phyloP scores from a whole-genome alignment of 2,329 filamentous ascomycete species.

The Rasamsonia emersonii region DNA sequence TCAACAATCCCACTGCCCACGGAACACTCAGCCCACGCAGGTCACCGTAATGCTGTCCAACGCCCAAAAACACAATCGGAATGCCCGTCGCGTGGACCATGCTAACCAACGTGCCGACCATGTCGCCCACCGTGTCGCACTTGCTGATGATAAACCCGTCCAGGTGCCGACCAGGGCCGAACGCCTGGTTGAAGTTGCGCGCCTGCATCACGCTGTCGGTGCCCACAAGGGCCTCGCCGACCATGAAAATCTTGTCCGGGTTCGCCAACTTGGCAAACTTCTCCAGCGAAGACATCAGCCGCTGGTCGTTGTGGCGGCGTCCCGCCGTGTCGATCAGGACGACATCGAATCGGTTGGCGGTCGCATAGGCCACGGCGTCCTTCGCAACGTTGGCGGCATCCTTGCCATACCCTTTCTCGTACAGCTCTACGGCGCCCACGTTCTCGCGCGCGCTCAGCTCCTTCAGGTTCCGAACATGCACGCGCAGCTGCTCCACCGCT shows the following conservation, averaged over 20 bases:
- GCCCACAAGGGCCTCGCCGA: conserved; percentile 83
- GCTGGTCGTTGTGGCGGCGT: conserved; percentile 86
- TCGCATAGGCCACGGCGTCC: conserved; percentile 77
- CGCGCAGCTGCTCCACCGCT: conserved; percentile 91
- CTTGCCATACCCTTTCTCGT: conserved; percentile 96
- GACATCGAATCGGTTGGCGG: conserved; percentile 72
- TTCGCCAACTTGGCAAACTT: conserved; percentile 96
- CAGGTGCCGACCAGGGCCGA: conserved; percentile 68
- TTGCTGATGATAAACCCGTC: conserved; percentile 99
- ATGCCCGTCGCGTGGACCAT: conserved; percentile 97
- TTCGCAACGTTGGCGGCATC: conserved; percentile 93
- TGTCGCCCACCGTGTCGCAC: conserved; percentile 98
- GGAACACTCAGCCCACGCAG: conserved; percentile 56
- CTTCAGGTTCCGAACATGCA: conserved; percentile 87
- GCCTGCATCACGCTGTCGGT: conserved; percentile 94
- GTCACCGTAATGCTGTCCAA: conserved; percentile 60
- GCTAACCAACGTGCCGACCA: conserved; percentile 91
- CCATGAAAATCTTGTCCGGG: conserved; percentile 98
- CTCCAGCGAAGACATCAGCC: conserved; percentile 91
- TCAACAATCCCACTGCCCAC: conserved; percentile 53
- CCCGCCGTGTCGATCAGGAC: conserved; percentile 96
- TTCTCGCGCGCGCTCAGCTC: conserved; percentile 80
- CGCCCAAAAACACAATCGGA: conserved; percentile 83
- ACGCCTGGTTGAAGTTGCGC: conserved; percentile 88
- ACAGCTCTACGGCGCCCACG: conserved; percentile 72